Evolutionary conservation across 2,329 filamentous ascomycete species (phyloP).

Genomic region (Fusarium compactum): DNA sequence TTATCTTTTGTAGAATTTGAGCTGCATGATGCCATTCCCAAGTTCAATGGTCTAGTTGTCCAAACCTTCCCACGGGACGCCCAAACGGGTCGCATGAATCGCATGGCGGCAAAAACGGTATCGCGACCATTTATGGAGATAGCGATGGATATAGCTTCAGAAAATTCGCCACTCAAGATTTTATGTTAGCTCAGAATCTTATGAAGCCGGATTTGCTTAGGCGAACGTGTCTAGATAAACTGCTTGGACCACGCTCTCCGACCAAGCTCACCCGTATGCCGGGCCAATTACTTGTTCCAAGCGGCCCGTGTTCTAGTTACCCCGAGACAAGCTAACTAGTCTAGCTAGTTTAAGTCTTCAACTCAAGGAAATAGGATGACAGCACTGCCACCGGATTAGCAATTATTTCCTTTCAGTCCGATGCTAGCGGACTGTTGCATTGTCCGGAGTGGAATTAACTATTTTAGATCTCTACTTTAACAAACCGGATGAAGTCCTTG

Average conservation of each 20-base stretch:
- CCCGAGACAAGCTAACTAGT: background rate
- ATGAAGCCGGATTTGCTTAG: too few relatives aligned
- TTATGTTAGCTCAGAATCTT: rapidly evolving
- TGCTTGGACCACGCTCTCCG: too few relatives aligned
- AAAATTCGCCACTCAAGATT: background rate
- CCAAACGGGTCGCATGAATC: background rate
- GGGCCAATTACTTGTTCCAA: background rate
- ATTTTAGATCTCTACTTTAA: background rate
- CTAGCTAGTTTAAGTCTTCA: background rate
- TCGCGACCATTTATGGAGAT: background rate
- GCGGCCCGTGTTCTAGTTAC: background rate
- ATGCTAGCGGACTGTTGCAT: background rate
- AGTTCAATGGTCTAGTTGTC: rapidly evolving
- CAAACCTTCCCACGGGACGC: rapidly evolving
- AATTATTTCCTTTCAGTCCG: background rate
- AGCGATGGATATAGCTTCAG: background rate
- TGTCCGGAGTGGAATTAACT: background rate
- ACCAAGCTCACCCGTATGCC: background rate
- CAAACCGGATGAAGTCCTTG: background rate
- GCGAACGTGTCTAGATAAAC: too few relatives aligned
- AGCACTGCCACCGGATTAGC: background rate
- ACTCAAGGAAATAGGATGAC: background rate
- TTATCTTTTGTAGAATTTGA: background rate
- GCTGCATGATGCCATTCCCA: background rate
- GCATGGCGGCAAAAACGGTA: background rate